Evolutionary conservation across 768 basidiomycete species (phyloP).

Genomic region (Phylloporus scabripes): DNA sequence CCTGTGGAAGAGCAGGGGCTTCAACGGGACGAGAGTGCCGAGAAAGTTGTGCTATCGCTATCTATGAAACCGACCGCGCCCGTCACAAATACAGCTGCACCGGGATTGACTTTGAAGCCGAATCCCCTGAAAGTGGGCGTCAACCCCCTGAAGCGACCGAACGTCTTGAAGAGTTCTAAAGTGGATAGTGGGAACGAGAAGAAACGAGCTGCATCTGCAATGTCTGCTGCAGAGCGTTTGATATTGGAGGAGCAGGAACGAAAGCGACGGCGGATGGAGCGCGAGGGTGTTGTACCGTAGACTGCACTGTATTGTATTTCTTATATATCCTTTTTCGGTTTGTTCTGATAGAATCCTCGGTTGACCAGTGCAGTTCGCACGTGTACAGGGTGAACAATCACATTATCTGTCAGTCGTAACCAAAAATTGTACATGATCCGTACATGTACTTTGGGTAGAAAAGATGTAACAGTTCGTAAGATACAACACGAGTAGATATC

Average conservation of each 20-base stretch:
- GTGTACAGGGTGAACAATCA: background rate
- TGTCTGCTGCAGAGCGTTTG: slow-evolving; percentile 81
- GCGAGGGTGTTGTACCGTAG: slow-evolving; percentile 28
- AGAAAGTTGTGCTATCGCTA: slow-evolving; percentile 74
- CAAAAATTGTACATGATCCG: background rate
- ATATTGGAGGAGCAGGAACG: slow-evolving; percentile 90
- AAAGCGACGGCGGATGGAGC: slow-evolving; percentile 74
- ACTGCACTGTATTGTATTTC: slow-evolving; percentile 5
- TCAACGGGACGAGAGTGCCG: slow-evolving; percentile 64
- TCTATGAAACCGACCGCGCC: slow-evolving; percentile 46
- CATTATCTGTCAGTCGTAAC: background rate
- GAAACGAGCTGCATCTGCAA: slow-evolving; percentile 56
- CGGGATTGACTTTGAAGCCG: slow-evolving; percentile 47
- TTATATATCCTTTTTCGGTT: background rate
- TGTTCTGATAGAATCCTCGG: background rate
- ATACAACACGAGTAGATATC: slow-evolving; percentile 10
- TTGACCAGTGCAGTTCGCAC: too few species aligned
- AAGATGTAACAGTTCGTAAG: background rate
- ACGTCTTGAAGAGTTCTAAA: slow-evolving; percentile 60
- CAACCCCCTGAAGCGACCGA: slow-evolving; percentile 69
- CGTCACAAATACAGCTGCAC: slow-evolving; percentile 25
- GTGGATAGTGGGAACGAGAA: slow-evolving; percentile 42
- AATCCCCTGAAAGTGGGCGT: slow-evolving; percentile 41
- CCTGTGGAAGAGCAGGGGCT: slow-evolving; percentile 50
- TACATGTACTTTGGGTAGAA: background rate